Evolutionary conservation across 1,139 yeast species (phyloP).

Genomic region (Suhomyces kunorum): DNA sequence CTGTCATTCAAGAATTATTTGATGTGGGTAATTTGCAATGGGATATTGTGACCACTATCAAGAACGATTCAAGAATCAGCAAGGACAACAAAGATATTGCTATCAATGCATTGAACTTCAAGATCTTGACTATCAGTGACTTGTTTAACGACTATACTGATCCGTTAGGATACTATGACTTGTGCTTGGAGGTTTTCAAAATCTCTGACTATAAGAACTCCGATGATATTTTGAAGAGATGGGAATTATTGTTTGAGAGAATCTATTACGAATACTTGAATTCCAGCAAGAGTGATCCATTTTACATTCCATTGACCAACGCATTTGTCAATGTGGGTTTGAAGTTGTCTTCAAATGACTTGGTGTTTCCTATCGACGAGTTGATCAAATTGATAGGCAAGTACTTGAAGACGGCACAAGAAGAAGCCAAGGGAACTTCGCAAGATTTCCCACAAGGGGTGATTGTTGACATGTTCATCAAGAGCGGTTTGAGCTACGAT

Average conservation of each 20-base stretch:
- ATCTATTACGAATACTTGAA: constrained; percentile 37
- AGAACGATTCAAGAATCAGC: constrained; percentile 58
- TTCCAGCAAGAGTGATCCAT: constrained; percentile 38
- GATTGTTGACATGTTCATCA: constrained; percentile 65
- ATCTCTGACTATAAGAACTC: constrained; percentile 77
- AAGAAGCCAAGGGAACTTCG: constrained; percentile 29
- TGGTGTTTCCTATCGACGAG: constrained; percentile 78
- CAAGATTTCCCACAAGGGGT: constrained; percentile 48
- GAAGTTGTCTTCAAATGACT: constrained; percentile 53
- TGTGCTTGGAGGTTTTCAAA: constrained; percentile 76
- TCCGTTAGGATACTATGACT: constrained; percentile 83
- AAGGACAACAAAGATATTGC: constrained; percentile 50
- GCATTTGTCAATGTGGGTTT: constrained; percentile 48
- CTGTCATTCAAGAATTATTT: constrained; percentile 73
- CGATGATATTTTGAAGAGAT: constrained; percentile 70
- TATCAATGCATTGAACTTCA: constrained; percentile 56
- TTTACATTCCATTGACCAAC: constrained; percentile 35
- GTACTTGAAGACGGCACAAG: constrained; percentile 41
- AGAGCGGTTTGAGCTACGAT: constrained; percentile 74
- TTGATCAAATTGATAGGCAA: constrained; percentile 59
- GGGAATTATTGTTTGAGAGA: constrained; percentile 64
- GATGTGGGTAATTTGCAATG: constrained; percentile 90
- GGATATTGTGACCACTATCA: constrained; percentile 65
- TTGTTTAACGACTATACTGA: constrained; percentile 84
- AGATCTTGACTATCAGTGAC: constrained; percentile 71